Conservation (phyloP, 768 basidiomycete genomes). For the Leccinum rimulosum region DNA sequence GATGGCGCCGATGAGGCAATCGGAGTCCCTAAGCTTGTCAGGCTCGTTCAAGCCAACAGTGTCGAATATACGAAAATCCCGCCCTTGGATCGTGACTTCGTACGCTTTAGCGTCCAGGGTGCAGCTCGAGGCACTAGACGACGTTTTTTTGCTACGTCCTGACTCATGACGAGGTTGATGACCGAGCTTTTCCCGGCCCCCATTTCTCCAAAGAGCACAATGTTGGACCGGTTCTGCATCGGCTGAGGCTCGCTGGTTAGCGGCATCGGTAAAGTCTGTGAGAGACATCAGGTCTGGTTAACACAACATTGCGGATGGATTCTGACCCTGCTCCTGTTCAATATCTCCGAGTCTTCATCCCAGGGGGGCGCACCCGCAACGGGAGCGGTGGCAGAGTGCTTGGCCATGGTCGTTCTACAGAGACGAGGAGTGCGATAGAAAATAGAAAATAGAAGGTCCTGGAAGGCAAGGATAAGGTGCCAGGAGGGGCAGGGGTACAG, state of each 20-base stretch:
- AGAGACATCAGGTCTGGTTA: constrained; percentile 7
- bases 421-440: not conserved
- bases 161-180: constrained; percentile 39
- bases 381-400: constrained; percentile 1
- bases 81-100: constrained; percentile 15
- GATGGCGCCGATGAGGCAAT: constrained; percentile 29
- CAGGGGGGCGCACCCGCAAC: not conserved
- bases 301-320: not conserved
- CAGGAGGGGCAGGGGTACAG: not conserved
- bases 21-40: constrained; percentile 23
- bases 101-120: constrained; percentile 34
- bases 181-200: constrained; percentile 41
- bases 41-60: constrained; percentile 34
- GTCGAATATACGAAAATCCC: constrained; percentile 32
- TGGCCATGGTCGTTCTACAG: not conserved
- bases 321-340: constrained; percentile 14
- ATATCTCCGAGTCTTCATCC: not conserved
- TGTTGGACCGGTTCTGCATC: constrained; percentile 17
- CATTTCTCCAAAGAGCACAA: constrained; percentile 31
- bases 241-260: constrained; percentile 10
- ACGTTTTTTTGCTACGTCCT: constrained; percentile 24
- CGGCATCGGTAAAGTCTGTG: constrained; percentile 1
- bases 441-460: not conserved
- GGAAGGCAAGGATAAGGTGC: not conserved
- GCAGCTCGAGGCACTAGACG: constrained; percentile 32